Conservation (phyloP, 2,329 filamentous ascomycete genomes). For the Cladophialophora chaetospira region DNA sequence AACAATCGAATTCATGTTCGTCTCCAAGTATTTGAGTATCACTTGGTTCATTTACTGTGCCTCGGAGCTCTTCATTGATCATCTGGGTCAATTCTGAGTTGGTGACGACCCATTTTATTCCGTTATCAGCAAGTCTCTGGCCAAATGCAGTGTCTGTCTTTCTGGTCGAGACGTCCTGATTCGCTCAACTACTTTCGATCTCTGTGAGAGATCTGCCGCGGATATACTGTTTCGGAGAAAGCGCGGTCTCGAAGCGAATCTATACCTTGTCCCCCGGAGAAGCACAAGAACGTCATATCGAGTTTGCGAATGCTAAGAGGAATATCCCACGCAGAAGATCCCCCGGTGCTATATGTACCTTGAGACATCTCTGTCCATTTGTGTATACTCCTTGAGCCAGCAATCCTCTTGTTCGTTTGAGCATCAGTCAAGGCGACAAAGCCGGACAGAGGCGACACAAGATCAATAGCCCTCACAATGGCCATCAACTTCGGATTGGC, state of each 20-base stretch:
- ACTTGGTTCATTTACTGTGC: background rate
- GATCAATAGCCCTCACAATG: constrained; percentile 11
- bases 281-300: constrained; percentile 26
- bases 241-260: constrained; percentile 10
- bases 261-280: constrained; percentile 28
- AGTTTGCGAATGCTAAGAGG: background rate
- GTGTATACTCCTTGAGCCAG: background rate
- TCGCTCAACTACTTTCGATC: constrained; percentile 15
- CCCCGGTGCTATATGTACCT: constrained; percentile 8
- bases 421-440: background rate
- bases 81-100: constrained; percentile 4
- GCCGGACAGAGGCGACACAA: background rate
- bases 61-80: constrained; percentile 20
- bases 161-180: constrained; percentile 7
- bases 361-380: background rate
- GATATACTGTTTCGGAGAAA: constrained; percentile 21
- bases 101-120: constrained; percentile 11
- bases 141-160: constrained; percentile 15
- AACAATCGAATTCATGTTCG: no score
- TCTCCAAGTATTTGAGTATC: constrained; percentile 9
- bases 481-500: constrained; percentile 14
- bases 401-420: background rate
- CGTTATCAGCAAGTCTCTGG: constrained; percentile 21
- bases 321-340: background rate
- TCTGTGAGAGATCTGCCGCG: constrained; percentile 26